Percentiles rank a stretch among this genome's conserved stretches.
phyloP scores from a whole-genome alignment of 495 filamentous ascomycete genomes.

The Penicillium longicatenatum region DNA sequence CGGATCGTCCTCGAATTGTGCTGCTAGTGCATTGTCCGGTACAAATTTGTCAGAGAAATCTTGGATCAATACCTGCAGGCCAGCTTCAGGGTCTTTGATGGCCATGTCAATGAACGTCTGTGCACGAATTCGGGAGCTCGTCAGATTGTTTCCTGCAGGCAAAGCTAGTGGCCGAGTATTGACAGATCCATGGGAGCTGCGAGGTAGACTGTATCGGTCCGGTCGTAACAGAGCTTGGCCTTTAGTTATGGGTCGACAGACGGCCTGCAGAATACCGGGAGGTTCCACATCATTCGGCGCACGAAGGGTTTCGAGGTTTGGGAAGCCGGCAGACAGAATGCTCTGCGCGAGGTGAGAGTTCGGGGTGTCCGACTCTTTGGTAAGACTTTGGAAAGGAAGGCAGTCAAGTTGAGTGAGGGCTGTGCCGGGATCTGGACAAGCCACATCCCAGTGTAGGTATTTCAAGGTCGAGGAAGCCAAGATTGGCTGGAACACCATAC shows the following conservation, averaged over 20 bases:
- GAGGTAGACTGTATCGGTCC: conserved; percentile 50
- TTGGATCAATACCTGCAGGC: conserved; percentile 45
- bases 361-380: conserved; percentile 49
- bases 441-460: conserved; percentile 82
- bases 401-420: conserved; percentile 44
- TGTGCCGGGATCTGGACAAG: conserved; percentile 46
- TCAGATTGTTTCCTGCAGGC: conserved; percentile 49
- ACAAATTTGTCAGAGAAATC: conserved; percentile 46
- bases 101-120: conserved; percentile 55
- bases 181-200: conserved; percentile 50
- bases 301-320: conserved; percentile 64
- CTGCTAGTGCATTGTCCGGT: conserved; percentile 40
- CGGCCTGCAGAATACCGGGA: conserved; percentile 64
- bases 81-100: conserved; percentile 44
- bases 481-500: conserved; percentile 66
- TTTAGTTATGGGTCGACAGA: conserved; percentile 62
- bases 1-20: conserved; percentile 35
- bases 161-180: conserved; percentile 44
- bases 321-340: conserved; percentile 71
- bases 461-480: conserved; percentile 67
- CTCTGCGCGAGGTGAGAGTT: conserved; percentile 73
- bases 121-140: conserved; percentile 49
- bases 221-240: conserved; percentile 51
- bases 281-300: conserved; percentile 72
- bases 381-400: conserved; percentile 40